A percentile compares a stretch with the other conserved stretches of the same genome.
Conservation (phyloP, 2,329 filamentous ascomycete species). For the Cladobotryum protrusum region DNA sequence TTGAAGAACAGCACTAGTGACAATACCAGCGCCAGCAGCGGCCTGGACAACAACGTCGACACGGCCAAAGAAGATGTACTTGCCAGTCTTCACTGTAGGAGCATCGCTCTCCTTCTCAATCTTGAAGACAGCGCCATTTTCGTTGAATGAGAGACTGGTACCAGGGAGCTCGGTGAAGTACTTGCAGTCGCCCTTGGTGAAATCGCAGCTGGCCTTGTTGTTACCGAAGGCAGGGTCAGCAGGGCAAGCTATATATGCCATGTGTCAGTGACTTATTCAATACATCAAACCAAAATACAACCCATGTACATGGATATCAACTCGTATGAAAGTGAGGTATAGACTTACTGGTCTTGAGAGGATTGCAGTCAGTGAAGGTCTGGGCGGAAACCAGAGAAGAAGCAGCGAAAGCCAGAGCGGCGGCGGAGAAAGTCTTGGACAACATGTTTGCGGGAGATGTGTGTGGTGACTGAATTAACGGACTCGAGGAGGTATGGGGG, state of each 20-base stretch:
- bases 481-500: no score
- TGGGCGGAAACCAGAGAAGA: slow-evolving; percentile 46
- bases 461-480: no score
- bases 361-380: slow-evolving; percentile 52
- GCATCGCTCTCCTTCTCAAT: slow-evolving; percentile 63
- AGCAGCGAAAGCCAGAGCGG: slow-evolving; percentile 44
- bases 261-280: background rate
- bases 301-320: no score
- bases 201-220: slow-evolving; percentile 56
- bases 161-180: slow-evolving; percentile 42
- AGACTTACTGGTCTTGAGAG: slow-evolving; percentile 42
- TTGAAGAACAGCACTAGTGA: slow-evolving; percentile 84
- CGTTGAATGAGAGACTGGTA: slow-evolving; percentile 43
- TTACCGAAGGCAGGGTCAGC: slow-evolving; percentile 70
- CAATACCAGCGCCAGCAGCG: slow-evolving; percentile 74
- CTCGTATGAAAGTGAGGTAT: background rate
- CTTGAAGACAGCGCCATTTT: slow-evolving; percentile 50
- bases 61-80: slow-evolving; percentile 96
- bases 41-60: slow-evolving; percentile 75
- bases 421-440: slow-evolving; percentile 39
- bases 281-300: no score
- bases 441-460: slow-evolving; percentile 26
- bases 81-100: slow-evolving; percentile 67
- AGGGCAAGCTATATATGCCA: slow-evolving; percentile 52
- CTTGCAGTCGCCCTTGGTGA: slow-evolving; percentile 64